Conservation (phyloP, 805 yeast genomes). For the Yamadazyma philogaea region DNA sequence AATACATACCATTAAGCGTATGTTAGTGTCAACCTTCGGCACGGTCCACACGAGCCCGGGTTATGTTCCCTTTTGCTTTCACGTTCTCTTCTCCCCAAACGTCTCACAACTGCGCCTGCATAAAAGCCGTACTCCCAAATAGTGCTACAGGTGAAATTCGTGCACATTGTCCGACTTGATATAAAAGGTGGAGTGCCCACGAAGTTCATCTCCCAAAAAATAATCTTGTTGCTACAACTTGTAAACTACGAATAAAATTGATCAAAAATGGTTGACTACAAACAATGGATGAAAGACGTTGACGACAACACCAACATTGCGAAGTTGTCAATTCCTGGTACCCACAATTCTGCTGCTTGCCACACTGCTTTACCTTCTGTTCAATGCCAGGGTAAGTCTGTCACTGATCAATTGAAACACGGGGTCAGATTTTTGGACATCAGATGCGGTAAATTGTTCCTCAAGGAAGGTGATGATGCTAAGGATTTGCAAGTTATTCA, state of each 20-base stretch:
- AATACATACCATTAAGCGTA: no score
- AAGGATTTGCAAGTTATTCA: conserved; percentile 65
- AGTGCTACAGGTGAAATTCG: conserved; percentile 7
- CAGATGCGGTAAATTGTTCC: conserved; percentile 57
- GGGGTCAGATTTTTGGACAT: conserved; percentile 78
- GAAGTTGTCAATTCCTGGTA: conserved; percentile 69
- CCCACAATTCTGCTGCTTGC: conserved; percentile 79
- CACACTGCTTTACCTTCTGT: conserved; percentile 72
- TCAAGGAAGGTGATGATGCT: conserved; percentile 47
- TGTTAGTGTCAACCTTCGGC: no score
- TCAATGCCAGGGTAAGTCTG: conserved; percentile 64
- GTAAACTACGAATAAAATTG: not conserved
- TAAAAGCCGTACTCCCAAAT: not conserved
- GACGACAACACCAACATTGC: conserved; percentile 51
- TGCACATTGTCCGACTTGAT: conserved; percentile 1
- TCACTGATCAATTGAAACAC: conserved; percentile 59
- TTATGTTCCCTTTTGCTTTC: not conserved
- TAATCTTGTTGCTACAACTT: not conserved
- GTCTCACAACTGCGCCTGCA: not conserved
- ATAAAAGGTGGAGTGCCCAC: conserved; percentile 6
- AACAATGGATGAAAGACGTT: conserved; percentile 54
- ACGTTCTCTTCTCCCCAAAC: not conserved
- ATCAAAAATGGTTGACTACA: conserved; percentile 35
- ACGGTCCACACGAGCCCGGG: not conserved
- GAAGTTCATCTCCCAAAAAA: not conserved